Evolutionary conservation across 129 eudicot genomes (phyloP), one percentile per base, ranked within the genome.

Genomic region (Artemisia argyi): DNA sequence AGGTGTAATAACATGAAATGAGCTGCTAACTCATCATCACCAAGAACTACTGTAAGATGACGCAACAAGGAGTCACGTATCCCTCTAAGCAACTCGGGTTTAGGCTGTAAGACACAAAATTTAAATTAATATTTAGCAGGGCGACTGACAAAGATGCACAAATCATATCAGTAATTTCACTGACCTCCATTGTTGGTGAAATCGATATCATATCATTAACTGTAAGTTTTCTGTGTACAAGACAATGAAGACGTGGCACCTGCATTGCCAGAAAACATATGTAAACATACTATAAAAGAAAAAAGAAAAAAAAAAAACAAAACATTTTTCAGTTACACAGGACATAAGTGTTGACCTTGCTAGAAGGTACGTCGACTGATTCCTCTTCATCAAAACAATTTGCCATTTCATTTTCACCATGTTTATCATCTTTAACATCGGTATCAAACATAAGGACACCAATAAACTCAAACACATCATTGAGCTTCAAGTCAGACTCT

Each of bases 211-310:
- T 81, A 79, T 90, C 97, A 61, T 39, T 69, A 51, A 55, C 76
- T 59, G 79, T 78, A 59, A 95, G 96, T 83, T 88, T 95, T 73
- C 85, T 67, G 84, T 90, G 88, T 47, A 81, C 66, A 77, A 95
- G 66, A 79, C 99, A 95, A 72, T 95, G 99, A 72, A 95, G 85
- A 35, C 95, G 94, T 3, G 99, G 99, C 30, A 91, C 99, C 98
- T 93, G 46, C 46, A 39, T 39, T 39, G 7, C 10, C 46, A 39
- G 71, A 83, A 72, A 67, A 53, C 58, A 65, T 9, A 75, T 17
- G 6, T 35, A 39, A n/a, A 53, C 7, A 17, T 16, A n/a, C 62
- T 1, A n/a, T 0, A 11, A 15, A 53, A 18, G 11, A 55, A 14
- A 18, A 69, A 30, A n/a, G n/a, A 11, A 15, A 53, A 18, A 5